phyloP scores from a whole-genome alignment of 345 rosid species.

The Kandelia obovata region DNA sequence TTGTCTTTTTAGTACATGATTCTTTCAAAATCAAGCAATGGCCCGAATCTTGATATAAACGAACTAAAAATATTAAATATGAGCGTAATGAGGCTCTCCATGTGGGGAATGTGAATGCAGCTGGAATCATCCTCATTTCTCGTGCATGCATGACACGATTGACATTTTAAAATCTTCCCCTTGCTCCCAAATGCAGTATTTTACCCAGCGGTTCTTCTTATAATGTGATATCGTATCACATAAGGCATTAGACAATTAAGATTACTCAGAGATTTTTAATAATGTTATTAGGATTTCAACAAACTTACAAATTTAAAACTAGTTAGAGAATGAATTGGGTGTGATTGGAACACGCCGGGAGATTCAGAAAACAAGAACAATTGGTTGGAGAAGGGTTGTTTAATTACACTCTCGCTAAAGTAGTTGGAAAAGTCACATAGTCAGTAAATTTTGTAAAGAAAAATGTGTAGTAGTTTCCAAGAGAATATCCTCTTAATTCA shows the following conservation, averaged over 20 bases:
- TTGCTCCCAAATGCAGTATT: background rate
- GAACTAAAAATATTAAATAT: background rate
- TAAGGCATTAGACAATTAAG: constrained; percentile 12
- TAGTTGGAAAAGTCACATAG: constrained; percentile 1
- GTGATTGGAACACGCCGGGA: too few relatives aligned
- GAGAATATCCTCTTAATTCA: background rate
- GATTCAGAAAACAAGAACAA: too few relatives aligned
- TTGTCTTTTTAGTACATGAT: too few relatives aligned
- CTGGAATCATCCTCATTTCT: background rate
- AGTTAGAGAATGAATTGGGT: background rate
- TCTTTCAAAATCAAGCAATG: too few relatives aligned
- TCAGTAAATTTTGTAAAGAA: background rate
- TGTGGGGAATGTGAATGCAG: constrained; percentile 10
- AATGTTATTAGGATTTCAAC: constrained; percentile 11
- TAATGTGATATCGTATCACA: background rate
- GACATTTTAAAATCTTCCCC: background rate
- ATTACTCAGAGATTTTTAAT: constrained; percentile 22
- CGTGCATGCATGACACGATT: background rate
- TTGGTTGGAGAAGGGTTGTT: background rate
- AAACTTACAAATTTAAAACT: background rate
- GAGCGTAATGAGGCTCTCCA: background rate
- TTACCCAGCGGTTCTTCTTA: background rate
- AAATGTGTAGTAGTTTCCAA: background rate
- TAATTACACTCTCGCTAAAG: background rate
- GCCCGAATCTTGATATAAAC: too few relatives aligned